Conservation (phyloP, 176 grass and related monocot species). For the Areca catechu region DNA sequence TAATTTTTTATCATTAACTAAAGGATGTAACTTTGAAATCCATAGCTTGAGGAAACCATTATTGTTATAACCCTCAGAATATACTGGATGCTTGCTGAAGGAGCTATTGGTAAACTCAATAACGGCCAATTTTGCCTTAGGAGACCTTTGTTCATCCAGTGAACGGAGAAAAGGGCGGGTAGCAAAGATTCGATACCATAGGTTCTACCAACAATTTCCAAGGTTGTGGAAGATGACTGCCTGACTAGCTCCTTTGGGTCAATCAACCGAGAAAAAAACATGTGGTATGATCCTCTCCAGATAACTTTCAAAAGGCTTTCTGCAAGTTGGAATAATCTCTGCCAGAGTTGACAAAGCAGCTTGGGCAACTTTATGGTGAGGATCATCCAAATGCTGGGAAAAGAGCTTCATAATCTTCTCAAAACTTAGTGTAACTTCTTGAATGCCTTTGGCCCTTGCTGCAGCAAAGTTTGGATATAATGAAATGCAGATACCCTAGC, state of each 20-base stretch:
- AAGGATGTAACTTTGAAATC: constrained; percentile 87
- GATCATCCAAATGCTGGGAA: constrained; percentile 93
- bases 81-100: constrained; percentile 65
- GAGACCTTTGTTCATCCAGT: constrained; percentile 89
- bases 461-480: constrained; percentile 68
- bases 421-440: constrained; percentile 89
- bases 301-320: constrained; percentile 82
- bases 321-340: constrained; percentile 93
- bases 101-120: constrained; percentile 86
- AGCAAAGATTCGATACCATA: constrained; percentile 92
- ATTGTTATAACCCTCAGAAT: constrained; percentile 87
- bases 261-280: constrained; percentile 85
- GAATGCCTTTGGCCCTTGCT: constrained; percentile 78
- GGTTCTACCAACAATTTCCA: constrained; percentile 74
- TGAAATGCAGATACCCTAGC: constrained; percentile 88
- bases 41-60: constrained; percentile 94
- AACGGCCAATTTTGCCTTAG: constrained; percentile 94
- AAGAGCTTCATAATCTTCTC: constrained; percentile 99
- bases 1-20: constrained; percentile 88
- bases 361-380: constrained; percentile 95
- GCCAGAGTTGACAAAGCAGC: constrained; percentile 79
- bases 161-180: constrained; percentile 82
- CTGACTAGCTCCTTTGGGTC: constrained; percentile 93
- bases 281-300: constrained; percentile 82
- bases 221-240: constrained; percentile 65